Evolutionary conservation across 768 basidiomycete genomes (phyloP).

Genomic region (Coprinopsis strossmayeri): DNA sequence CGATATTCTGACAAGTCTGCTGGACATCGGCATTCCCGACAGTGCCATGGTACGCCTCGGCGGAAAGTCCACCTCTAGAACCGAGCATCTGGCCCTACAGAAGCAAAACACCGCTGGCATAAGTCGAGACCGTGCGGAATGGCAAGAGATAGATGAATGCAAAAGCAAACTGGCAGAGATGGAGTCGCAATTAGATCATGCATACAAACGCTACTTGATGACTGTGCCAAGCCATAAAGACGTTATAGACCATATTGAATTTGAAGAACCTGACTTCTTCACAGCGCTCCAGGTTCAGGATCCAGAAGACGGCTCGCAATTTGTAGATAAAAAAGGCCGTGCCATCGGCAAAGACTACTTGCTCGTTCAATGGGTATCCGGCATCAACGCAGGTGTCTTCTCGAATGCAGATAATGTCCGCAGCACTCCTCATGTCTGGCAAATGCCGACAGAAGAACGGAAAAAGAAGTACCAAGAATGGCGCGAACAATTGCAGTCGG

Average conservation of each 20-base stretch:
- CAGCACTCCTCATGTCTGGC: constrained; percentile 27
- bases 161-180: constrained; percentile 19
- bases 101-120: constrained; percentile 25
- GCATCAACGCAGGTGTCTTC: constrained; percentile 39
- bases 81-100: constrained; percentile 38
- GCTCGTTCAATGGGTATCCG: constrained; percentile 39
- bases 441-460: constrained; percentile 23
- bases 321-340: constrained; percentile 33
- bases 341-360: constrained; percentile 33
- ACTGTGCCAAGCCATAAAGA: constrained; percentile 16
- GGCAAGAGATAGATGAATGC: constrained; percentile 33
- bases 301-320: constrained; percentile 36
- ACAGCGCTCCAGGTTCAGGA: constrained; percentile 39
- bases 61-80: constrained; percentile 45
- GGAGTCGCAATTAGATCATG: constrained; percentile 17
- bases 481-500: constrained; percentile 27
- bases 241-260: constrained; percentile 44
- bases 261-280: constrained; percentile 38
- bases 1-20: constrained; percentile 57
- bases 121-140: constrained; percentile 26
- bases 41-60: constrained; percentile 49
- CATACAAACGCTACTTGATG: neutral
- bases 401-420: constrained; percentile 18
- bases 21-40: constrained; percentile 50
- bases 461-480: constrained; percentile 23